phyloP scores from a whole-genome alignment of 176 grass and related monocot genomes.

The Elymus sibiricus region DNA sequence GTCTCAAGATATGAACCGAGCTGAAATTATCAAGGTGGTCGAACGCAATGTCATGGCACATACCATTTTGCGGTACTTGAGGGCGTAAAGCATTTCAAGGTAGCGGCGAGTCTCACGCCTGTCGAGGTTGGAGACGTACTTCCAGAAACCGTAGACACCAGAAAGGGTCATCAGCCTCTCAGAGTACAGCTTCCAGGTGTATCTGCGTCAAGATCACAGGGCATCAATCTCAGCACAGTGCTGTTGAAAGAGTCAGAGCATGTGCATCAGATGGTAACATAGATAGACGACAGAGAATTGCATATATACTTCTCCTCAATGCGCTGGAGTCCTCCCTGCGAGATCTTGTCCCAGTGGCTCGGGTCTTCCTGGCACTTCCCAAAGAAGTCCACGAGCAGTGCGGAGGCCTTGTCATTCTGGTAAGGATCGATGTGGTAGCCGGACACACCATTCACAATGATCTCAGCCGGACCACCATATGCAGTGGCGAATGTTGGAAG shows the following conservation, averaged over 20 bases:
- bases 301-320: slow-evolving; percentile 75
- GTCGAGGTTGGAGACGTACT: slow-evolving; percentile 77
- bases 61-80: slow-evolving; percentile 79
- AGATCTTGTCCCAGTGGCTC: slow-evolving; percentile 55
- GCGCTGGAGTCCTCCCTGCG: slow-evolving; percentile 47
- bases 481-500: slow-evolving; percentile 69
- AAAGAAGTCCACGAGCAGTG: slow-evolving; percentile 68
- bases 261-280: not conserved
- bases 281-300: not conserved
- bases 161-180: slow-evolving; percentile 83
- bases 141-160: slow-evolving; percentile 79
- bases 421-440: slow-evolving; percentile 86
- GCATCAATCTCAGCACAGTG: not conserved
- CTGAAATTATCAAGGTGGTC: not conserved
- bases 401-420: slow-evolving; percentile 71
- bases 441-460: slow-evolving; percentile 62
- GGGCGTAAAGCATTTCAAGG: slow-evolving; percentile 82
- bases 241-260: not conserved
- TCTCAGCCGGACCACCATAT: slow-evolving; percentile 72
- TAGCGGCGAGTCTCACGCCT: slow-evolving; percentile 74
- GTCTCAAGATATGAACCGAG: not conserved
- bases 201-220: slow-evolving; percentile 32
- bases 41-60: not conserved
- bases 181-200: slow-evolving; percentile 77
- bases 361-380: slow-evolving; percentile 58